These are phyloP conservation scores for Meira nashicola DNA, from an alignment of 1,284 basidiomycete genomes.

Conservation along the genomic window DNA sequence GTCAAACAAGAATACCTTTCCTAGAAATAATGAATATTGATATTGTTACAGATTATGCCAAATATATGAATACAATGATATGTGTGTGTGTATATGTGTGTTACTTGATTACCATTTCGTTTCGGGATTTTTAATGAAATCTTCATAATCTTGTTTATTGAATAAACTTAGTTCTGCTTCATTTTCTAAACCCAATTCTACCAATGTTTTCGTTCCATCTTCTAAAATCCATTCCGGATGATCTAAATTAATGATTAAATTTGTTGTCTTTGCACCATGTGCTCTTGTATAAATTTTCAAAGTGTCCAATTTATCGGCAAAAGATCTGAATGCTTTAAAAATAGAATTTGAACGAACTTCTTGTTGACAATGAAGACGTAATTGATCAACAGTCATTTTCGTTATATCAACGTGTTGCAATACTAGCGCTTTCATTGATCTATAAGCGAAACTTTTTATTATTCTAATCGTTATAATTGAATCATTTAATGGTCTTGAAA, in stretches of 20 bases:
- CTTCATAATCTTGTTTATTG: constrained; percentile 39
- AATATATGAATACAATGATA: neutral
- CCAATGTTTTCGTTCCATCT: constrained; percentile 16
- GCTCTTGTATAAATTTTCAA: constrained; percentile 90
- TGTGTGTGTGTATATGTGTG: neutral
- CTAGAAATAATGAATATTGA: neutral
- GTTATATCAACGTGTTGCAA: constrained; percentile 76
- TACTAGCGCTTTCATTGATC: constrained; percentile 82
- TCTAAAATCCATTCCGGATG: constrained; percentile 46
- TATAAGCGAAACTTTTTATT: constrained; percentile 90
- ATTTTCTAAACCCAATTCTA: constrained; percentile 28
- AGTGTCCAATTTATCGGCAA: constrained; percentile 57
- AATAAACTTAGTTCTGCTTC: constrained; percentile 49
- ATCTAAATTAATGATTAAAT: constrained; percentile 52
- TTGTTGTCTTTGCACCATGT: constrained; percentile 74
- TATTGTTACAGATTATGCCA: constrained; percentile 2
- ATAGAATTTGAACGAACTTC: constrained; percentile 30
- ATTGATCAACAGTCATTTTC: constrained; percentile 66
- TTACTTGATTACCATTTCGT: constrained; percentile 33
- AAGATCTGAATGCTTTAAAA: constrained; percentile 39
- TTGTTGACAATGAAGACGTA: constrained; percentile 67
- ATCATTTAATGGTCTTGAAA: constrained; percentile 64
- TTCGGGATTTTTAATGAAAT: constrained; percentile 38
- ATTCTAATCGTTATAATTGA: constrained; percentile 83
- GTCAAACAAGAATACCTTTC: neutral